Evolutionary conservation across 2,329 filamentous ascomycete species (phyloP), one percentile per base, ranked within the genome.

Genomic region (Fusarium graminum): DNA sequence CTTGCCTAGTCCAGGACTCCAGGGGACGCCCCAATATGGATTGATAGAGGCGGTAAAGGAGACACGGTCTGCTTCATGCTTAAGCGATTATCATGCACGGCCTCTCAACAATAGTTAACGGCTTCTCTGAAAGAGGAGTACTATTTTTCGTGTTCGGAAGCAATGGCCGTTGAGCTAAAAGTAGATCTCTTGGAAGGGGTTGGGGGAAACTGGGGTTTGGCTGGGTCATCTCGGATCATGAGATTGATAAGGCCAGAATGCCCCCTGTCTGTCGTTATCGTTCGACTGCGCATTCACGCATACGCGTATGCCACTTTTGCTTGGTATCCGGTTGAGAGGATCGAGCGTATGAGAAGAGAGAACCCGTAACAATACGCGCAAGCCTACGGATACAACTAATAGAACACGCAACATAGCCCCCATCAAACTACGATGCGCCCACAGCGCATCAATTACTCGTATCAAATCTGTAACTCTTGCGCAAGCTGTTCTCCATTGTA

Each of bases 191-290:
- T 25, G 41, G 34, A 52, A 44, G 42, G 53, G 40, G 47, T 41
- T 65, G 45, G 62, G 30, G 43, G 28, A 53, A 43, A 41, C 47
- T 42, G 65, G 65, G 65, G 61, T 56, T 39, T 45, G 49, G 34
- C 51, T 60, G 46, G 54, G 46, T 64, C 67, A 72, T 72, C 67
- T 59, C 26, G 50, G 45, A 72, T 71, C 68, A 71, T 72, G 52
- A 71, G 70, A 71, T 72, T 64, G 70, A 72, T 64, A 72, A 70
- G 63, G 43, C 42, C 44, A 47, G n/a, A 42, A 42, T 25, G 22
- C n/a, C 45, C 59, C 40, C 40, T 49, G 40, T 42, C 34, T 38
- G 28, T 43, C 49, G 41, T 41, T 53, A 66, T 66, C 52, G 57
- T 36, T 17, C 17, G 14, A 16, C 28, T 65, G 12, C 26, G 29